These are phyloP conservation scores for Penicillium sp. DNA, from an alignment of 2,329 filamentous ascomycete species.

Conservation along the genomic window DNA sequence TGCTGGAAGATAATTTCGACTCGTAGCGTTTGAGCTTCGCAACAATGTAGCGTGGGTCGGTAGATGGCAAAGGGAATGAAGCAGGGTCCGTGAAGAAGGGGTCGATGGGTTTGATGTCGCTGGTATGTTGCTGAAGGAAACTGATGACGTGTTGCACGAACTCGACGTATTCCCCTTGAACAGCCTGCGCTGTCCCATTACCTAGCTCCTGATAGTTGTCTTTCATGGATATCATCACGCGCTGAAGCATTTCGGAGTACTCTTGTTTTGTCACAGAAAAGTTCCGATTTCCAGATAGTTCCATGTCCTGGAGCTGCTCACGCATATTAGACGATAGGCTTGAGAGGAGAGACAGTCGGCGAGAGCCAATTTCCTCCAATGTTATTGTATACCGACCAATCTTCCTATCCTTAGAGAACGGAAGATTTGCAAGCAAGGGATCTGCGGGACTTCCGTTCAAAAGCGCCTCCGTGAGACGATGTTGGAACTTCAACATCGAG, in stretches of 20 bases:
- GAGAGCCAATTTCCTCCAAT: constrained; percentile 51
- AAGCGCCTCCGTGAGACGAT: constrained; percentile 54
- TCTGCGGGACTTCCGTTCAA: constrained; percentile 47
- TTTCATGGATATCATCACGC: constrained; percentile 61
- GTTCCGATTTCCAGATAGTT: constrained; percentile 30
- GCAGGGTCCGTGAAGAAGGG: constrained; percentile 60
- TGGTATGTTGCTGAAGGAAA: constrained; percentile 59
- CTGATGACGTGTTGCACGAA: constrained; percentile 61
- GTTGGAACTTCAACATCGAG: constrained; percentile 60
- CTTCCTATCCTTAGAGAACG: constrained; percentile 47
- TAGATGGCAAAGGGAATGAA: constrained; percentile 58
- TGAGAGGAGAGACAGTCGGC: constrained; percentile 56
- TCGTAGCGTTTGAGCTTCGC: constrained; percentile 59
- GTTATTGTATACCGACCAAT: constrained; percentile 47
- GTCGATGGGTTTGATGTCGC: constrained; percentile 54
- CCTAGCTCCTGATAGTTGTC: constrained; percentile 57
- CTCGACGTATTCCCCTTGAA: constrained; percentile 55
- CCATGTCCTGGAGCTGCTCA: constrained; percentile 41
- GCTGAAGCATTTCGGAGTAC: constrained; percentile 52
- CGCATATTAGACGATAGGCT: constrained; percentile 60
- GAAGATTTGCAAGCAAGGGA: constrained; percentile 55
- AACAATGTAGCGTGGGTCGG: constrained; percentile 61
- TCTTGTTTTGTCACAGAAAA: constrained; percentile 38
- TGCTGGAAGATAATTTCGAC: constrained; percentile 49
- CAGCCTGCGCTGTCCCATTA: constrained; percentile 23